Base-by-base conservation (phyloP, 768 basidiomycete species). In the Psilocybe cyanescens region DNA sequence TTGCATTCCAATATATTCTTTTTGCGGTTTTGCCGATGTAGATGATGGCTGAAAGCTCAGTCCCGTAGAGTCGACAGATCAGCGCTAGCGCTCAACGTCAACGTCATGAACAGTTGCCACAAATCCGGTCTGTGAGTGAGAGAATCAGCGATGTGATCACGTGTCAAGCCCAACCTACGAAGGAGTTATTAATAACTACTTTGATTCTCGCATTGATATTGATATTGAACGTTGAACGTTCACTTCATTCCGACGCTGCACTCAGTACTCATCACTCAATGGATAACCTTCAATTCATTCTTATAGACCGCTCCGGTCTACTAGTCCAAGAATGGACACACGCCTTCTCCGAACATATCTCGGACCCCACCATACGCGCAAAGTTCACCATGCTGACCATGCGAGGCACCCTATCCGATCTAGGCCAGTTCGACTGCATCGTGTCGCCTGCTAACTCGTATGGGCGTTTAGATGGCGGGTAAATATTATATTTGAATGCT, bases 401-500 rank as follows among this genome's bases (percentile, higher is more conserved):
- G 6, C 28, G 24, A n/a, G 28, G 44, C 11, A 54, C 19, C 4
- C 33, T 66, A 17, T 41, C 55, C 35, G 62, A 63, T 16, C 24
- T 66, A 1, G 44, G 11, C 0, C 49, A 54, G 35, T 68, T 65
- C 39, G 67, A 70, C 53, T 70, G 69, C 55, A 67, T 67, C 56
- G 69, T 70, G 35, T 70, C 69, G 3, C 69, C 67, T 7, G 67
- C 69, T 28, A 70, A 70, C 60, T 68, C 65, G 8, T 70, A 66
- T 31, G 69, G 63, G 9, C 57, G 58, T 4, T 35, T 70, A 49
- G 69, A 70, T 14, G 69, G 69, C 9, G 64, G 67, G 68, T 67
- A 37, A 52, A 55, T 56, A 45, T 54, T 19, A 28, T 57, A 39
- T 17, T 51, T 8, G n/a, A 14, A 41, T 58, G 28, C 17, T 31